phyloP scores from a whole-genome alignment of 371 early-diverging fungal species.

The Nematocida sp. region DNA sequence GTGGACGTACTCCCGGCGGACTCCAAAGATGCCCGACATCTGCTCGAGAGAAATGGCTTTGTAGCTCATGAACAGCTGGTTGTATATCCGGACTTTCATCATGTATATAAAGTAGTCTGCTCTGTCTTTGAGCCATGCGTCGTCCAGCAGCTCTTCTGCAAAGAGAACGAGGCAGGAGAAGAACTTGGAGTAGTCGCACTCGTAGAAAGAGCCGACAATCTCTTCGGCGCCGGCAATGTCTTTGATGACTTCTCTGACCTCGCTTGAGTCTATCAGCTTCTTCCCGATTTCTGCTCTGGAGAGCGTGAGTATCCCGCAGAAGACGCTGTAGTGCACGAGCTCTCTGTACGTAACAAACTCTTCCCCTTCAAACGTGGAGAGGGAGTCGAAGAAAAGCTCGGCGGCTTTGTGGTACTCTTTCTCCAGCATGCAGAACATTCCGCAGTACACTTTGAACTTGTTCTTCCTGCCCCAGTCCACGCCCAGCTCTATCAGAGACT shows the following conservation, averaged over 20 bases:
- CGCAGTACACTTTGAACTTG: slow-evolving; percentile 91
- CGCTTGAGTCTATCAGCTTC: slow-evolving; percentile 74
- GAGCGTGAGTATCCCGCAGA: slow-evolving; percentile 77
- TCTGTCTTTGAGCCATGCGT: slow-evolving; percentile 67
- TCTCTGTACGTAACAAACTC: slow-evolving; percentile 92
- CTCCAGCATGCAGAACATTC: slow-evolving; percentile 77
- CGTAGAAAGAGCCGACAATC: slow-evolving; percentile 76
- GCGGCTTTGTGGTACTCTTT: slow-evolving; percentile 87
- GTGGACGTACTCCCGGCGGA: slow-evolving; percentile 69
- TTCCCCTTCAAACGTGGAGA: slow-evolving; percentile 88
- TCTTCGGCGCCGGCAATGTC: slow-evolving; percentile 70
- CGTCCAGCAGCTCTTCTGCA: slow-evolving; percentile 59
- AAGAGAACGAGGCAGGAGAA: slow-evolving; percentile 71
- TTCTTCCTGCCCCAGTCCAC: slow-evolving; percentile 99
- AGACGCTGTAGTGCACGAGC: slow-evolving; percentile 83
- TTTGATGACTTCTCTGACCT: slow-evolving; percentile 85
- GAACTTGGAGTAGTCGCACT: slow-evolving; percentile 81
- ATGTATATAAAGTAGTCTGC: slow-evolving; percentile 75
- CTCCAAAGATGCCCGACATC: slow-evolving; percentile 92
- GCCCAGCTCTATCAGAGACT: slow-evolving; percentile 70
- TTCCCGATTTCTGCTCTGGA: slow-evolving; percentile 81
- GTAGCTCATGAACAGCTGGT: slow-evolving; percentile 90
- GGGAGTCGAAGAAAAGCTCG: slow-evolving; percentile 76
- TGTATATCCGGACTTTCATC: slow-evolving; percentile 90
- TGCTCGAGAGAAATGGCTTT: slow-evolving; percentile 80